phyloP scores from a whole-genome alignment of 805 yeast species.

The Spathaspora girioi region DNA sequence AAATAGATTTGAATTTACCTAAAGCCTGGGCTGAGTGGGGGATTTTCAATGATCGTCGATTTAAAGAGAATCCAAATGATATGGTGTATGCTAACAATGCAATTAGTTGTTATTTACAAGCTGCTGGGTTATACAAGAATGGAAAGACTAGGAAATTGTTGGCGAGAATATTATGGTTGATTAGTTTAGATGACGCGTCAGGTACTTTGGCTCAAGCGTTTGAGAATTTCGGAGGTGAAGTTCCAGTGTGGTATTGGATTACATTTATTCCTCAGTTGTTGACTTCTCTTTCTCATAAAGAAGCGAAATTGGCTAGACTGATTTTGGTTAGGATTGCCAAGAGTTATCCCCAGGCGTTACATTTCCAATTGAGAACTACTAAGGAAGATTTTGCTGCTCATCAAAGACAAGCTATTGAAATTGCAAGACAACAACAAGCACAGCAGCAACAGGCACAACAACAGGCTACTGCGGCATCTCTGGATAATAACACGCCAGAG shows the following conservation, averaged over 20 bases:
- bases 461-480: not conserved
- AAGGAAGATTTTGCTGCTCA: constrained; percentile 89
- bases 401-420: constrained; percentile 63
- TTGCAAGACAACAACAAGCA: constrained; percentile 18
- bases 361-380: constrained; percentile 92
- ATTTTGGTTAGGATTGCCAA: constrained; percentile 90
- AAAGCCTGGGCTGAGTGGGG: constrained; percentile 99
- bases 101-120: constrained; percentile 91
- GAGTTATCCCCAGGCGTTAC: constrained; percentile 95
- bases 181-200: constrained; percentile 81
- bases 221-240: constrained; percentile 90
- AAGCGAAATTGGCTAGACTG: constrained; percentile 84
- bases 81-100: constrained; percentile 89
- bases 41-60: constrained; percentile 81
- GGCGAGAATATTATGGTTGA: constrained; percentile 89
- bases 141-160: constrained; percentile 84
- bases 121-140: constrained; percentile 93
- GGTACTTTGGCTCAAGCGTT: constrained; percentile 84
- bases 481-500: not conserved
- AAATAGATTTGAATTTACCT: constrained; percentile 87
- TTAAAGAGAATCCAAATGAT: constrained; percentile 79
- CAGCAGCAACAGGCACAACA: not conserved
- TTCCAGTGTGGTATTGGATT: constrained; percentile 99
- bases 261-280: constrained; percentile 93
- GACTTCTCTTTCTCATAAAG: constrained; percentile 85